Conservation (phyloP, 2,329 filamentous ascomycete genomes). For the Fusarium begoniae region DNA sequence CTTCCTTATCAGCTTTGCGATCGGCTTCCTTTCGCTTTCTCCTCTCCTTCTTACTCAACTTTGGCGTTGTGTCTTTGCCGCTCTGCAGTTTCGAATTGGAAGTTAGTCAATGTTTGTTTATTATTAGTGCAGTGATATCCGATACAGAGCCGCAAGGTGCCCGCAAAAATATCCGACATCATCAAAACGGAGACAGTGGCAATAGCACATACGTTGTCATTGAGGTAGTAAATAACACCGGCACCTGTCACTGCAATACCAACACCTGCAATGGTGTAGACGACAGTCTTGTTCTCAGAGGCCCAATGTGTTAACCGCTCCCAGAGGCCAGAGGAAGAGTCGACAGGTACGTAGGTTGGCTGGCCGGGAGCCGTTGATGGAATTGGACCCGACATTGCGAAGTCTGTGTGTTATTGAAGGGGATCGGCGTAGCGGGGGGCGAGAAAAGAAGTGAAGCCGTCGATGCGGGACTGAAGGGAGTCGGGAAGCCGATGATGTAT, state of each 20-base stretch:
- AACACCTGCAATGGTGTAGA: conserved; percentile 95
- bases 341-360: conserved; percentile 58
- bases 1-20: conserved; percentile 61
- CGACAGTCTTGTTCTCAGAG: conserved; percentile 92
- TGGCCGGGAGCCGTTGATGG: conserved; percentile 59
- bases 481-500: conserved; percentile 47
- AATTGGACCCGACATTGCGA: conserved; percentile 56
- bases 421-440: conserved; percentile 27
- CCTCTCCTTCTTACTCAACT: conserved; percentile 88
- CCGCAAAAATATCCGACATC: conserved; percentile 1
- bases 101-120: conserved; percentile 24
- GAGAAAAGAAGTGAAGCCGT: conserved; percentile 41
- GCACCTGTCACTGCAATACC: conserved; percentile 91
- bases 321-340: conserved; percentile 78
- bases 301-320: conserved; percentile 92
- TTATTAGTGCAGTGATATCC: conserved; percentile 10
- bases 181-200: neutral
- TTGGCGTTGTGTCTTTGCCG: conserved; percentile 64
- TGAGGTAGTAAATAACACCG: conserved; percentile 91
- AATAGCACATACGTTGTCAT: conserved; percentile 59
- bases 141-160: conserved; percentile 19
- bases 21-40: conserved; percentile 86
- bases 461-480: conserved; percentile 38
- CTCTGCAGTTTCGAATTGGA: conserved; percentile 48
- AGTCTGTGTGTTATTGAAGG: conserved; percentile 37